Conservation (phyloP, 495 filamentous ascomycete species). For the Polyplosphaeria fusca region DNA sequence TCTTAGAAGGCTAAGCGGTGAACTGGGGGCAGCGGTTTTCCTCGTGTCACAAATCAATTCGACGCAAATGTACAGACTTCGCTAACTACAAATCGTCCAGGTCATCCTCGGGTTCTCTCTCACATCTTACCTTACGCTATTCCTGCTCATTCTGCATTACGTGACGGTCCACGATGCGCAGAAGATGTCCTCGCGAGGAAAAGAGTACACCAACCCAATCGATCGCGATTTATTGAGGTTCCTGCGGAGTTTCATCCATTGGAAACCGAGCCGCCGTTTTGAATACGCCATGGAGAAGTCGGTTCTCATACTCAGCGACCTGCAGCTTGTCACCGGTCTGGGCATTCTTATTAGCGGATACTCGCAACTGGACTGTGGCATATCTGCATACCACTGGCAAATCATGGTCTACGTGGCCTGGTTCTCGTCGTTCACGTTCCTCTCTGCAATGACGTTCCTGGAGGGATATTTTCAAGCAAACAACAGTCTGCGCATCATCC, state of each 20-base stretch:
- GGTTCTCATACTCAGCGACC: constrained; percentile 21
- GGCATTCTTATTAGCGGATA: constrained; percentile 16
- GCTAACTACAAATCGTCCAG: neutral
- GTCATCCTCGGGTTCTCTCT: constrained; percentile 27
- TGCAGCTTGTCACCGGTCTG: constrained; percentile 20
- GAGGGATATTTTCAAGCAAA: constrained; percentile 19
- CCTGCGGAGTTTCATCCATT: constrained; percentile 4
- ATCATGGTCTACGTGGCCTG: constrained; percentile 42
- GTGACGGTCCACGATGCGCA: constrained; percentile 9
- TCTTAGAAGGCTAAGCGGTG: too few species aligned
- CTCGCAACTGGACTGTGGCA: constrained; percentile 14
- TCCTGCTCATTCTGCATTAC: constrained; percentile 22
- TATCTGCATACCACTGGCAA: constrained; percentile 44
- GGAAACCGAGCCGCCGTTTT: constrained; percentile 13
- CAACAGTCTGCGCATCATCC: constrained; percentile 11
- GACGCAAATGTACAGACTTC: too few species aligned
- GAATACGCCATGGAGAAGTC: constrained; percentile 22
- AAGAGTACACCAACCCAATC: constrained; percentile 6
- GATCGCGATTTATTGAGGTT: constrained; percentile 10
- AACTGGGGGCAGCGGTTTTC: too few species aligned
- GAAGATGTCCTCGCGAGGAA: neutral
- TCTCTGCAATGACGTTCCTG: constrained; percentile 42
- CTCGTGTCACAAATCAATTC: neutral
- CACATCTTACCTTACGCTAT: constrained; percentile 24
- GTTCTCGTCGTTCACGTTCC: constrained; percentile 45